Evolutionary conservation across 768 basidiomycete species (phyloP).

Genomic region (Podaxis sp.): DNA sequence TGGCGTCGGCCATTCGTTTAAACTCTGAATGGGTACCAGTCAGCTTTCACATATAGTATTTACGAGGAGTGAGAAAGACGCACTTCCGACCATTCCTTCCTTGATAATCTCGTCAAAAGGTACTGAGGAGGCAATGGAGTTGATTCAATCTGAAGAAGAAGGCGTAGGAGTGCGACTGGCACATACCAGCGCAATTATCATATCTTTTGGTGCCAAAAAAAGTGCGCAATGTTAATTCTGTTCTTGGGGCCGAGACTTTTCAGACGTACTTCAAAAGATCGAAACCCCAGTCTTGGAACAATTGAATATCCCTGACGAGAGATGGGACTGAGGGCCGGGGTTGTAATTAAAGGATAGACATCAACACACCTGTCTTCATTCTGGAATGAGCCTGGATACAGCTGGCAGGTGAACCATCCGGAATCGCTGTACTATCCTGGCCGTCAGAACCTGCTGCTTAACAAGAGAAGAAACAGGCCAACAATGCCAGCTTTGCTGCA

Average conservation of each 20-base stretch:
- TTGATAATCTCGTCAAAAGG: constrained; percentile 53
- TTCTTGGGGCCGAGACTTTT: neutral
- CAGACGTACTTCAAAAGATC: constrained; percentile 23
- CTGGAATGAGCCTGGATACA: constrained; percentile 61
- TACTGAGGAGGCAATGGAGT: constrained; percentile 23
- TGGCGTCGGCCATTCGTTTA: constrained; percentile 56
- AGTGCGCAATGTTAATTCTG: neutral
- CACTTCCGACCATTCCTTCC: constrained; percentile 53
- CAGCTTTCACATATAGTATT: too few relatives aligned
- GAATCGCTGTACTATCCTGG: constrained; percentile 56
- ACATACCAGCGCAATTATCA: constrained; percentile 55
- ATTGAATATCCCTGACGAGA: constrained; percentile 42
- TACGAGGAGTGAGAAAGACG: constrained; percentile 15
- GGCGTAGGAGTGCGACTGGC: neutral
- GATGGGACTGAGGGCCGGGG: neutral
- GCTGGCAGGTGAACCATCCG: constrained; percentile 63
- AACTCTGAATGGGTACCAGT: constrained; percentile 37
- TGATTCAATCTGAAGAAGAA: neutral
- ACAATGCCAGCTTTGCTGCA: constrained; percentile 60
- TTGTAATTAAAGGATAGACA: neutral
- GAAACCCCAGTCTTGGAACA: constrained; percentile 65
- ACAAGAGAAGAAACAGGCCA: constrained; percentile 15
- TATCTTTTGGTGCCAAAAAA: constrained; percentile 30
- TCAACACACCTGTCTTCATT: constrained; percentile 50
- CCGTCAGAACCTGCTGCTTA: neutral